Evolutionary conservation across 2,329 filamentous ascomycete genomes (phyloP).

Genomic region (Fusarium longipes): DNA sequence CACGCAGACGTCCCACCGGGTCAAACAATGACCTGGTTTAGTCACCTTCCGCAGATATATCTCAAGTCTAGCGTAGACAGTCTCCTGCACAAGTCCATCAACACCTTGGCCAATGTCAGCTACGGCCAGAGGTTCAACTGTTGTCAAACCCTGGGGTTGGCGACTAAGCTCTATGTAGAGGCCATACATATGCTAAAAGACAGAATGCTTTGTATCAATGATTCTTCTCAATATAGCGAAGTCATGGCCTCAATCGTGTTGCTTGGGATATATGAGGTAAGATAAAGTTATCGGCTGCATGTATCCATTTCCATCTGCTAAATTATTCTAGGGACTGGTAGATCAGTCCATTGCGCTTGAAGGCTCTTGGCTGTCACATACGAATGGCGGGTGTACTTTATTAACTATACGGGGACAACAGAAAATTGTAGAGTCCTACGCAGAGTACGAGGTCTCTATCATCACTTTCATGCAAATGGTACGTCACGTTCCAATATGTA

Average conservation of each 20-base stretch:
- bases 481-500: background rate
- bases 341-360: background rate
- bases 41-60: background rate
- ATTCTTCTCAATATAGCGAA: background rate
- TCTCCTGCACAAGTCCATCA: background rate
- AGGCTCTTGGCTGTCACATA: background rate
- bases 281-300: background rate
- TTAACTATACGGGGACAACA: background rate
- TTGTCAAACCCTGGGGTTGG: background rate
- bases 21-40: background rate
- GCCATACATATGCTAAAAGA: background rate
- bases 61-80: background rate
- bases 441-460: background rate
- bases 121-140: background rate
- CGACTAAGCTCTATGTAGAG: background rate
- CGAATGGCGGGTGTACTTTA: background rate
- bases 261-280: background rate
- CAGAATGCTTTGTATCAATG: background rate
- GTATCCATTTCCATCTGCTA: background rate
- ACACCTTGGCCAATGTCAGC: background rate
- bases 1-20: background rate
- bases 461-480: background rate
- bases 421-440: background rate
- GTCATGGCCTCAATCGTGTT: background rate
- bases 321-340: background rate